Evolutionary conservation across 305 asterid genomes (phyloP).

Genomic region (Rubia tinctorum): DNA sequence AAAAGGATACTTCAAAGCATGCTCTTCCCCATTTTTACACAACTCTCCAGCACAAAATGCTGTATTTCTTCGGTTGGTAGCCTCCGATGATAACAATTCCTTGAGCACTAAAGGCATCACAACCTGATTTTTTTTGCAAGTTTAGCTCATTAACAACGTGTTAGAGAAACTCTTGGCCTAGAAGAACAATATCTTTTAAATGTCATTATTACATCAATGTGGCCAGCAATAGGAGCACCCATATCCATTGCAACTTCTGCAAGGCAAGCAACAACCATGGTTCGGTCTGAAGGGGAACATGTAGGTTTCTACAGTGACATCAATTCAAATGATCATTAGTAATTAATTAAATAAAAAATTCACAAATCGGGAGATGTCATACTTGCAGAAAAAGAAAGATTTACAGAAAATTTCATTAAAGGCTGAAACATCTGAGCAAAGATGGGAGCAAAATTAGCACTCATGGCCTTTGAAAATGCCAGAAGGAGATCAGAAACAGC

Average conservation of each 20-base stretch:
- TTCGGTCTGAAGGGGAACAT: constrained; percentile 87
- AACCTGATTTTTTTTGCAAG: constrained; percentile 46
- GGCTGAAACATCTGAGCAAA: constrained; percentile 81
- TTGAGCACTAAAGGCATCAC: constrained; percentile 86
- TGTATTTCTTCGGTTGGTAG: constrained; percentile 95
- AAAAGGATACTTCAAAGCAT: constrained; percentile 74
- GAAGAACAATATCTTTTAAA: background rate
- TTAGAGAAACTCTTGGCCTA: background rate
- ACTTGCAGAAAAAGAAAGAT: constrained; percentile 29
- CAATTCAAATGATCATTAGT: constrained; percentile 12
- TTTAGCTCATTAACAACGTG: constrained; percentile 20
- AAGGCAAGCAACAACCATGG: constrained; percentile 98
- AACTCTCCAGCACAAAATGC: constrained; percentile 98
- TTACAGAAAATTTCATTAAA: constrained; percentile 87
- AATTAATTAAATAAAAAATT: constrained; percentile 8
- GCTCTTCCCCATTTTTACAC: constrained; percentile 91
- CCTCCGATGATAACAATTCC: constrained; percentile 77
- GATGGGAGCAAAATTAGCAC: constrained; percentile 82
- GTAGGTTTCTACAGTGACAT: constrained; percentile 66
- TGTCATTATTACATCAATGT: constrained; percentile 58
- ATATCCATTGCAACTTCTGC: constrained; percentile 99
- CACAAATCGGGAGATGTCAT: constrained; percentile 10
- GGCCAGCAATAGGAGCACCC: constrained; percentile 96
- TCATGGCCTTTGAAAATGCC: constrained; percentile 92
- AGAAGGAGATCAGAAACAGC: constrained; percentile 99